Conservation (phyloP, 306 rosid genomes). For the Quercus engelmannii region DNA sequence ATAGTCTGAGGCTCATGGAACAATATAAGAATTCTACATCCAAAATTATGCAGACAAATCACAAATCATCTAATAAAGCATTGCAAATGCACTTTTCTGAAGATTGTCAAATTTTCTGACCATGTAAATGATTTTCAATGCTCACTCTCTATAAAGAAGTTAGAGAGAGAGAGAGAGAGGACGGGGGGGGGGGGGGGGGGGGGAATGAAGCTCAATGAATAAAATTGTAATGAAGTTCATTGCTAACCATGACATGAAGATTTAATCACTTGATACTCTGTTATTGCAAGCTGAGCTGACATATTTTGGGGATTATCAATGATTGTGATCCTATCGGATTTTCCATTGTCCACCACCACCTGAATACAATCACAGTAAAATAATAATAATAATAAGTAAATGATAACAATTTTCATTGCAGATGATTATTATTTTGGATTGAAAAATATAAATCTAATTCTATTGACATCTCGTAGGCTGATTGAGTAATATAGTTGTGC, state of each 20-base stretch:
- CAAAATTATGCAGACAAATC: not conserved
- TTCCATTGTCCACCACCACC: slow-evolving; percentile 84
- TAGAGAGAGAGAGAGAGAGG: not conserved
- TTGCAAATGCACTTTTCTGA: not conserved
- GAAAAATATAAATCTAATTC: not conserved
- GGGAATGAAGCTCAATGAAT: not conserved
- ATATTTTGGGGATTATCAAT: slow-evolving; percentile 33
- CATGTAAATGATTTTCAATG: not conserved
- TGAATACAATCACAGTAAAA: slow-evolving; percentile 25
- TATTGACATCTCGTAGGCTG: not conserved
- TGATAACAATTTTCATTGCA: not conserved
- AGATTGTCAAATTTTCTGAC: not conserved
- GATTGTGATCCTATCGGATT: slow-evolving; percentile 67
- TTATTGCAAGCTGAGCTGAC: slow-evolving; percentile 74
- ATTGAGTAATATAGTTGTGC: not conserved
- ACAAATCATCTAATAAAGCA: not conserved
- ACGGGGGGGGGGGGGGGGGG: too few relatives aligned
- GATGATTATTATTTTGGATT: not conserved
- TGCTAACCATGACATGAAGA: slow-evolving; percentile 65
- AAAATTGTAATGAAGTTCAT: slow-evolving; percentile 17
- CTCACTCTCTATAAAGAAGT: not conserved
- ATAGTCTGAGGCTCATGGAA: slow-evolving; percentile 3
- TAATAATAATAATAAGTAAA: not conserved
- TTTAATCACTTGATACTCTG: slow-evolving; percentile 69
- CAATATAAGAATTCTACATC: not conserved